Base-by-base conservation (phyloP, 2,329 filamentous ascomycete species). In the Ceratocystis destructans region DNA sequence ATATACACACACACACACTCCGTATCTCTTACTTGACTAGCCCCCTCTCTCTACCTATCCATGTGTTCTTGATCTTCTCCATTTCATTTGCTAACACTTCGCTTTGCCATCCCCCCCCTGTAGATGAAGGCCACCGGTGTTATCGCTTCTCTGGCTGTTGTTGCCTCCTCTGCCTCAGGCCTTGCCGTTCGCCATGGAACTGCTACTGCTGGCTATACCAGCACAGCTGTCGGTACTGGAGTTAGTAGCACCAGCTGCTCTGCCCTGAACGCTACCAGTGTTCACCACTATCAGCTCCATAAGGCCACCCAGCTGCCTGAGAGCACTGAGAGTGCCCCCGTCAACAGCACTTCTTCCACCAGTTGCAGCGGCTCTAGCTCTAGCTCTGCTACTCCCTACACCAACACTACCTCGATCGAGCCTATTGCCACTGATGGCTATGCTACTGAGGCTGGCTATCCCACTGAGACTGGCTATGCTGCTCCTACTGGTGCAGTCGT, bases 41-140 rank as follows among this genome's bases (percentile, higher is more conserved):
- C 25, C 22, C 5, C 25, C n/a, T n/a, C 46, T n/a, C 46, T 15
- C 50, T 5, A 8, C 12, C 59, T 22, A 7, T n/a, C 5, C 15
- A 33, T 22, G 6, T 20, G 33, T 12, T 12, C 50, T 31, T 6
- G 4, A 8, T 2, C 28, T 20, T 25, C 10, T 22, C 4, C 1
- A 17, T 25, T 10, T 10, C 20, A 5, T 20, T 3, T 46, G 28
- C 61, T 48, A 44, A 28, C 17, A 22, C 59, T 25, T 5, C 12
- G n/a, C 61, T 46, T 41, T 12, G 3, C 25, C 28, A 2, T 45
- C 22, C 41, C 1, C n/a, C 44, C 41, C 12, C 61, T 31, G n/a
- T 15, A 62, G 61, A 62, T 62, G 61, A 62, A 62, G 45, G 15
- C 31, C 12, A n/a, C 41, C 41, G 41, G 22, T 25, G 61, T 62